Conservation (phyloP, 1,139 yeast genomes). For the Zhuliangozyma blackwelliae region DNA sequence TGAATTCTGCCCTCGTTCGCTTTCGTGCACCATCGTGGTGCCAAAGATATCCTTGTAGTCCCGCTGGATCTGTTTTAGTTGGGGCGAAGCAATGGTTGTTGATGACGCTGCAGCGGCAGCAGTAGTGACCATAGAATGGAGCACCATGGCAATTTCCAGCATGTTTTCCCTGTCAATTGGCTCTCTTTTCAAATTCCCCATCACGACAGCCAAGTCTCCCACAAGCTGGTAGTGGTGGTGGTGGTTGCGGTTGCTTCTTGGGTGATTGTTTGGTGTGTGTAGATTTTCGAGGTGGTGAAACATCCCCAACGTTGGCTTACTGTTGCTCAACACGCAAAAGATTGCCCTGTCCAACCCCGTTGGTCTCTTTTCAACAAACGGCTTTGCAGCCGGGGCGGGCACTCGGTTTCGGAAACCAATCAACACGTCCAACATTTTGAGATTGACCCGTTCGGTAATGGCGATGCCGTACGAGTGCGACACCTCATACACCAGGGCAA, state of each 20-base stretch:
- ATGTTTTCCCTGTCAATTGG: no score
- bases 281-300: background rate
- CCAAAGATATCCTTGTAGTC: constrained; percentile 4
- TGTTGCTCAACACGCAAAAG: constrained; percentile 1
- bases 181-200: background rate
- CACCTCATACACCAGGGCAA: constrained; percentile 2
- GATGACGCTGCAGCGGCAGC: no score
- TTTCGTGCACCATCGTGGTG: background rate
- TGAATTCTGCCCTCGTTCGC: constrained; percentile 1
- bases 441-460: constrained; percentile 1
- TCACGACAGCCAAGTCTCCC: constrained; percentile 1
- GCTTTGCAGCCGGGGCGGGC: background rate
- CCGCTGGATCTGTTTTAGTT: constrained; percentile 1
- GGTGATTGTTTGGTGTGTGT: background rate
- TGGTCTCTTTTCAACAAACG: constrained; percentile 1
- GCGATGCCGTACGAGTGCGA: background rate
- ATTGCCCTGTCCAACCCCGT: constrained; percentile 1
- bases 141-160: no score
- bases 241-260: no score
- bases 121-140: no score
- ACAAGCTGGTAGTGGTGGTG: background rate
- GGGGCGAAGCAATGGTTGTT: no score
- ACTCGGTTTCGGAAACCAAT: background rate
- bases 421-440: constrained; percentile 1
- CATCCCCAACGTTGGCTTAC: background rate